These are phyloP conservation scores for Lentinula lateritia DNA, from an alignment of 768 basidiomycete species.

Conservation along the genomic window DNA sequence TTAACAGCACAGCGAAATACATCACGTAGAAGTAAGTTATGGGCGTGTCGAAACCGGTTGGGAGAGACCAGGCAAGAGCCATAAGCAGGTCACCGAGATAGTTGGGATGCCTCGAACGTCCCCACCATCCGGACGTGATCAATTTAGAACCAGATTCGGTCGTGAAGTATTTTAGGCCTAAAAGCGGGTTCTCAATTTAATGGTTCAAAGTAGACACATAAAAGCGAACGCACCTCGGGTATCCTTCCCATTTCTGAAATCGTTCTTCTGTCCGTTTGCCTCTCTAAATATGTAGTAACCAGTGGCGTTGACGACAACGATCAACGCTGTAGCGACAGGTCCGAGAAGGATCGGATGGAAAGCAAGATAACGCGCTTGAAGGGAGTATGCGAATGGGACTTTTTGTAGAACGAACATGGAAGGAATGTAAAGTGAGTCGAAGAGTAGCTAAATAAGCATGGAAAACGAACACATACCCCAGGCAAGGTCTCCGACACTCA, in stretches of 20 bases:
- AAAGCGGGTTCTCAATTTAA: neutral
- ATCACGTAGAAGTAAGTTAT: conserved; percentile 92
- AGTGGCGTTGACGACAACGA: conserved; percentile 57
- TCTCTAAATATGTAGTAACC: conserved; percentile 92
- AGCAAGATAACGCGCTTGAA: conserved; percentile 94
- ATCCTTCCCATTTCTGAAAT: conserved; percentile 84
- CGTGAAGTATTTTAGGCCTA: conserved; percentile 73
- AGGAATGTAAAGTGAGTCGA: neutral
- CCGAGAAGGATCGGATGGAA: conserved; percentile 82
- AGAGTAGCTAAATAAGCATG: too few species aligned
- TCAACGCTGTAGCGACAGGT: conserved; percentile 42
- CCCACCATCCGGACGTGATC: conserved; percentile 98
- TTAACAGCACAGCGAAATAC: conserved; percentile 85
- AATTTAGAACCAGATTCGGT: conserved; percentile 87
- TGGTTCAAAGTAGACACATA: neutral
- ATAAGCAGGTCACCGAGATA: conserved; percentile 87
- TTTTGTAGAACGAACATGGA: too few species aligned
- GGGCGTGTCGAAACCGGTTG: conserved; percentile 87
- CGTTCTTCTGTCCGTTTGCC: conserved; percentile 91
- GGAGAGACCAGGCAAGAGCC: conserved; percentile 89
- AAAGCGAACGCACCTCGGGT: conserved; percentile 75
- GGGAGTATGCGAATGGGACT: conserved; percentile 85
- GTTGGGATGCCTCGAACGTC: conserved; percentile 87
- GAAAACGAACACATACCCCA: conserved; percentile 41
- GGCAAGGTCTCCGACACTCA: conserved; percentile 83